A percentile compares a stretch with the other conserved stretches of the same genome.
phyloP scores from a whole-genome alignment of 495 filamentous ascomycete species.

The Glarea lozoyensis region DNA sequence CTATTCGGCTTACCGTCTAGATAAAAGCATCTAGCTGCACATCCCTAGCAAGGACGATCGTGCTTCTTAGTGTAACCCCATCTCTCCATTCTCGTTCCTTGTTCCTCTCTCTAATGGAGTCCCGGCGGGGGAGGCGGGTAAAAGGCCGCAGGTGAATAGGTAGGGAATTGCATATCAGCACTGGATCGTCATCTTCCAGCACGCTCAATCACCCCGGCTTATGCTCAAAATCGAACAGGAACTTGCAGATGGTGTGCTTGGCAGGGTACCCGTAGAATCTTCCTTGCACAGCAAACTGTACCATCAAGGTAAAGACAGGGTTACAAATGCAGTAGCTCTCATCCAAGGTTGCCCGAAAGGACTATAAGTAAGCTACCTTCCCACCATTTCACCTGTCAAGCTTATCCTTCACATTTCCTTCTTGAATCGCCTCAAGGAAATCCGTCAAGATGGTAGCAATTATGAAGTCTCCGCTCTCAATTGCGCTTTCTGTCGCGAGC shows the following conservation, averaged over 20 bases:
- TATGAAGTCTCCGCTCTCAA: conserved; percentile 1
- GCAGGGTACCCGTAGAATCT: neutral
- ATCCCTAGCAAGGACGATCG: no score
- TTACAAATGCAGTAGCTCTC: no score
- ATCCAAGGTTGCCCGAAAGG: no score
- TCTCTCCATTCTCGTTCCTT: no score
- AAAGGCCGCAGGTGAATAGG: no score
- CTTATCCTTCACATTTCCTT: neutral
- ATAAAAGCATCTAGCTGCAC: no score
- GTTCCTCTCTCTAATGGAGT: no score
- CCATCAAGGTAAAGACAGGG: neutral
- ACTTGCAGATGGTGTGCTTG: neutral
- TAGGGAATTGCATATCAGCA: no score
- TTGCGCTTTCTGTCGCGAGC: neutral
- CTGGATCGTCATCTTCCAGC: neutral
- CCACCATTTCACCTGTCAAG: neutral
- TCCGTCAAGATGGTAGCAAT: conserved; percentile 1
- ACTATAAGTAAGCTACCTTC: conserved; percentile 1
- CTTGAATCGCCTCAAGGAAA: neutral
- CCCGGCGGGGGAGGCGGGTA: no score
- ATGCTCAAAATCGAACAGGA: neutral
- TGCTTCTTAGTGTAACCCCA: no score
- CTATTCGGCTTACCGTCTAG: no score
- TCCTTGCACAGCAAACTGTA: no score
- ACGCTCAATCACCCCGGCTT: neutral